Evolutionary conservation across 805 yeast genomes (phyloP), one percentile per base, ranked within the genome.

Genomic region (Saturnispora kantuleensis): DNA sequence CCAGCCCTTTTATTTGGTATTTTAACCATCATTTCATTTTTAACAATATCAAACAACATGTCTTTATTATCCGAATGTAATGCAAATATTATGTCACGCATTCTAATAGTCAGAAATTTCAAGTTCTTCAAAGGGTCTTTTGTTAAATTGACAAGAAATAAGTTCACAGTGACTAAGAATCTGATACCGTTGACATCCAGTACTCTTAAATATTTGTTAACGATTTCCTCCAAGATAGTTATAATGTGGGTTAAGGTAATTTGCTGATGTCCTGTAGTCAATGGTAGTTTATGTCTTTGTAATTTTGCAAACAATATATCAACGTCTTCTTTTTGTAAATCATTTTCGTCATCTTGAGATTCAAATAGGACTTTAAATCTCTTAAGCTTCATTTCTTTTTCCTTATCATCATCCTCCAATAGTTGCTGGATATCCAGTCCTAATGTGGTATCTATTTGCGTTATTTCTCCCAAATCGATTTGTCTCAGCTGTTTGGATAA

Each of bases 51-150:
- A 10, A 82, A 60, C 15, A 90, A 57, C 29, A 85, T 56, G 42
- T 82, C 88, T 51, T 83, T 84, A 48, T 84, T 79, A 38, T 78
- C 83, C 45, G 93, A 81, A 60, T 87, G 94, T 18, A 84, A 64
- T 0, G 96, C 97, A 89, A 95, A 90, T 41, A 74, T 73, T 43
- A 83, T 73, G 62, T 90, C 97, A 55, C 97, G 70, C 78, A 83
- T 81, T 1, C 80, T 71, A 49, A 89, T 65, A 5, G 69, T 60
- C 16, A 64, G 57, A 11, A 41, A 34, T 6, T 43, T 30, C 2
- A 29, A 17, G 34, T 41, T 29, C 6, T 16, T 40, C 10, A 15
- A 38, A n/a, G 40, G 7, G 17, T 49, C 64, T 32, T 67, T 61
- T 8, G 70, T 58, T 33, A 60, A 32, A 43, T 65, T 65, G 39